Evolutionary conservation across 441 rosid genomes (phyloP), one percentile per base, ranked within the genome.

Genomic region (Macaranga tanarius): DNA sequence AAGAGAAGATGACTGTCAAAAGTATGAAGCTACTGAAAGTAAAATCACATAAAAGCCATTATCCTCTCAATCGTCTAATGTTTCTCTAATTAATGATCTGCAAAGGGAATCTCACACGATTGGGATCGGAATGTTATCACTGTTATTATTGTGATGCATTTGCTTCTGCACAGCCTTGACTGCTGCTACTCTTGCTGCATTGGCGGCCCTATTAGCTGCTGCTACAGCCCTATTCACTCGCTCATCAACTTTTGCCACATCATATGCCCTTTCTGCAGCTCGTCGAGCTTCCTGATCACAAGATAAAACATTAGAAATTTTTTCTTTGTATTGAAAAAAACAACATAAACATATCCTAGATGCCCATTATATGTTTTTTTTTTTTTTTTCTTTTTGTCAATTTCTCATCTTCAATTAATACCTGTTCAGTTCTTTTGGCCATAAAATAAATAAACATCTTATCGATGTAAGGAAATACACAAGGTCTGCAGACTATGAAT

Each of bases 201-300:
- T 91, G 54, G 98, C 98, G 57, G 98, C 87, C 62, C 86, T 86
- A 74, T 91, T 93, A 69, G 97, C 98, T 11, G 94, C 94, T 62
- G 90, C 78, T 12, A 88, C 97, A 28, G 94, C 97, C 71, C 81
- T 88, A 79, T 86, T 93, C 63, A 93, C 98, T 73, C 98, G 87
- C 84, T 93, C 96, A 50, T 90, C 96, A 60, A 91, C 98, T 86
- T 91, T 93, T 67, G 81, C 89, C 69, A 93, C 90, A 15, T 91
- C 93, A 72, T 90, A 93, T 38, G 98, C 93, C 77, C 82, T 91
- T 74, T 89, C 92, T 0, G 92, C 89, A 31, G 89, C 94, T 67
- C 88, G 80, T 16, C 96, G 82, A 59, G 98, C 98, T 79, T 93
- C 98, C 97, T 93, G 85, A 60, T 54, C 26, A 70, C 65, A 31